phyloP scores from a whole-genome alignment of 441 rosid species.

The Sinapis alba region DNA sequence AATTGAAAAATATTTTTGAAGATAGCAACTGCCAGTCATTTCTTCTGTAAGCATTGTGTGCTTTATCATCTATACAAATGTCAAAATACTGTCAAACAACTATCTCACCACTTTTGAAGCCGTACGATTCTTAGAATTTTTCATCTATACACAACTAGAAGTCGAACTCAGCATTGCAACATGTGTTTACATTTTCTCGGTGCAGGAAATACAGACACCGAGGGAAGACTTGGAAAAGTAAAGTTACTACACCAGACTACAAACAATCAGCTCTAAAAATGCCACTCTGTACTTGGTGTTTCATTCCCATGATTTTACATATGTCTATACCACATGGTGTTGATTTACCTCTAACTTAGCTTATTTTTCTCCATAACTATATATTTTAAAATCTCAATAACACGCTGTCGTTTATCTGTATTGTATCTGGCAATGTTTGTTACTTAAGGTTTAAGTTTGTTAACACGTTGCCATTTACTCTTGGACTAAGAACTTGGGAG shows the following conservation, averaged over 20 bases:
- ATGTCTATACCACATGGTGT: too few relatives aligned
- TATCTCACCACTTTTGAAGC: background rate
- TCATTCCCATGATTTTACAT: too few relatives aligned
- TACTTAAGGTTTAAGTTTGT: too few relatives aligned
- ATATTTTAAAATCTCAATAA: too few relatives aligned
- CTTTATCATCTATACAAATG: background rate
- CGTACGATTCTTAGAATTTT: background rate
- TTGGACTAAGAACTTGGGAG: background rate
- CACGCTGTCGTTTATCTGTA: too few relatives aligned
- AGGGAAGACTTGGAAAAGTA: conserved; percentile 60
- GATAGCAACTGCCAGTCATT: conserved; percentile 85
- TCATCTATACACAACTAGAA: background rate
- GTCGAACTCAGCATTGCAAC: background rate
- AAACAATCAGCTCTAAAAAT: conserved; percentile 49
- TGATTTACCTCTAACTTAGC: too few relatives aligned
- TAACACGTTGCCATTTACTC: too few relatives aligned
- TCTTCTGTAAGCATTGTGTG: conserved; percentile 35
- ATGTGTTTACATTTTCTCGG: background rate
- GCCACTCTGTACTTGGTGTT: background rate
- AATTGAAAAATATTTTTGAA: conserved; percentile 6
- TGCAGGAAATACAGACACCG: conserved; percentile 63
- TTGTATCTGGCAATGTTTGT: too few relatives aligned
- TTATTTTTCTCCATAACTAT: too few relatives aligned
- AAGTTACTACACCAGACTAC: conserved; percentile 68
- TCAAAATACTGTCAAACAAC: conserved; percentile 1